Conservation (phyloP, 192 early-diverging fungal genomes). For the Dissophora ornata region DNA sequence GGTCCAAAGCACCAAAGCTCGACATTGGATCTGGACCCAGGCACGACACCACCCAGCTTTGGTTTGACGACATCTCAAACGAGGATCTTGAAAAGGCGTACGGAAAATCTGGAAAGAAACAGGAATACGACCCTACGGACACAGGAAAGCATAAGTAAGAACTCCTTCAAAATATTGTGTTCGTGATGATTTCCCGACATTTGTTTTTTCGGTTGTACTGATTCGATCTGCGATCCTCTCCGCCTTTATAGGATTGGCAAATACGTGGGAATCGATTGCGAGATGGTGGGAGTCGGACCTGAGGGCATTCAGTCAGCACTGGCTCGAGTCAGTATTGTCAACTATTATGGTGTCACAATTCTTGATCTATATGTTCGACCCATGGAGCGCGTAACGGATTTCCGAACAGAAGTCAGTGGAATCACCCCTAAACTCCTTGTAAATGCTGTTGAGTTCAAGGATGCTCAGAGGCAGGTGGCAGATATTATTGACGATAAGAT, state of each 20-base stretch:
- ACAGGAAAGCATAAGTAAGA: constrained; percentile 50
- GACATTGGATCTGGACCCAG: constrained; percentile 21
- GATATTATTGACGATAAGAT: constrained; percentile 87
- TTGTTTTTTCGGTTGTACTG: no score
- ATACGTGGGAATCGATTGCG: constrained; percentile 97
- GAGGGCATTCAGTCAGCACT: constrained; percentile 86
- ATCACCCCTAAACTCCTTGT: constrained; percentile 83
- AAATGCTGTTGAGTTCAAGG: constrained; percentile 75
- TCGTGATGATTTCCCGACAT: no score
- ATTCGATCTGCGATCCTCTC: no score
- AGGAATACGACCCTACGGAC: constrained; percentile 52
- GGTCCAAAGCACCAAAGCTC: constrained; percentile 2
- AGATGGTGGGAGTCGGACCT: constrained; percentile 97
- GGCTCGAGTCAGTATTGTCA: constrained; percentile 93
- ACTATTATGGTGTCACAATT: constrained; percentile 89
- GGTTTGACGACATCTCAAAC: constrained; percentile 66
- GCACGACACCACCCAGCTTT: constrained; percentile 56
- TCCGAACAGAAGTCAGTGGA: constrained; percentile 91
- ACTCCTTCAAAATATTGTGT: no score
- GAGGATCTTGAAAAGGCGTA: constrained; percentile 61
- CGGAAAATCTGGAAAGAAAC: constrained; percentile 43
- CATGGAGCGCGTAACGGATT: constrained; percentile 89
- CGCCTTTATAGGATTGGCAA: constrained; percentile 70
- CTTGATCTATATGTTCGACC: constrained; percentile 90
- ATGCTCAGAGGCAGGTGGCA: constrained; percentile 84